Evolutionary conservation across 441 rosid genomes (phyloP).

Genomic region (Populus hybrid): DNA sequence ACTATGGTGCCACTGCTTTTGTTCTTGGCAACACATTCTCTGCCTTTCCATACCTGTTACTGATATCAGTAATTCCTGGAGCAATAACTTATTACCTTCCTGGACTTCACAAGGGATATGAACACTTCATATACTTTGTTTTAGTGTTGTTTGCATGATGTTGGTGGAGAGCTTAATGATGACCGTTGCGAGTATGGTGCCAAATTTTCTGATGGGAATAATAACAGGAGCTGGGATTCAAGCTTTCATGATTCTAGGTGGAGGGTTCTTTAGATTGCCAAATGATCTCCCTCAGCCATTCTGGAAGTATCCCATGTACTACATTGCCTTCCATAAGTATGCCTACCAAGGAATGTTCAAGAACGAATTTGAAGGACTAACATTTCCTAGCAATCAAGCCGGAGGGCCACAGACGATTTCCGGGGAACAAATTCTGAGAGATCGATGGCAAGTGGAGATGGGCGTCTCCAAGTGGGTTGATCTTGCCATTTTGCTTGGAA

Average conservation of each 20-base stretch:
- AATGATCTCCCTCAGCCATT: conserved; percentile 44
- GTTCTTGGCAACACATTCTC: conserved; percentile 49
- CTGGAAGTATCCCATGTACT: conserved; percentile 54
- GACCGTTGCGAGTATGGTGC: conserved; percentile 33
- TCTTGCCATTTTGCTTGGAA: conserved; percentile 38
- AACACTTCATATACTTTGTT: conserved; percentile 38
- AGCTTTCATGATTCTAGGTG: conserved; percentile 47
- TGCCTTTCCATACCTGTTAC: conserved; percentile 37
- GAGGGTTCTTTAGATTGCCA: conserved; percentile 55
- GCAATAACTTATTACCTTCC: conserved; percentile 41
- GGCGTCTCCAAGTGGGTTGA: conserved; percentile 55
- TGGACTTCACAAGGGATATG: conserved; percentile 38
- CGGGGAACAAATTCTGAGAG: conserved; percentile 37
- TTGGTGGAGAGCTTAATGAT: conserved; percentile 65
- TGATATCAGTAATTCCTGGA: conserved; percentile 49
- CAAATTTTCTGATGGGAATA: conserved; percentile 53
- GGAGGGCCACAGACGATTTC: background rate
- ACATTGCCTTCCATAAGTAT: conserved; percentile 52
- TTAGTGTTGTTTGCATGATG: conserved; percentile 34
- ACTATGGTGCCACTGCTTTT: conserved; percentile 43
- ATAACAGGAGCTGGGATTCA: conserved; percentile 53
- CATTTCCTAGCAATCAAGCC: conserved; percentile 23
- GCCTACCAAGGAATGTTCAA: conserved; percentile 54
- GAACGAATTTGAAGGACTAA: conserved; percentile 49
- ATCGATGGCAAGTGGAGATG: conserved; percentile 37